A percentile compares a stretch with the other conserved stretches of the same genome.
phyloP scores from a whole-genome alignment of 805 yeast species.

The Teunomyces stri region DNA sequence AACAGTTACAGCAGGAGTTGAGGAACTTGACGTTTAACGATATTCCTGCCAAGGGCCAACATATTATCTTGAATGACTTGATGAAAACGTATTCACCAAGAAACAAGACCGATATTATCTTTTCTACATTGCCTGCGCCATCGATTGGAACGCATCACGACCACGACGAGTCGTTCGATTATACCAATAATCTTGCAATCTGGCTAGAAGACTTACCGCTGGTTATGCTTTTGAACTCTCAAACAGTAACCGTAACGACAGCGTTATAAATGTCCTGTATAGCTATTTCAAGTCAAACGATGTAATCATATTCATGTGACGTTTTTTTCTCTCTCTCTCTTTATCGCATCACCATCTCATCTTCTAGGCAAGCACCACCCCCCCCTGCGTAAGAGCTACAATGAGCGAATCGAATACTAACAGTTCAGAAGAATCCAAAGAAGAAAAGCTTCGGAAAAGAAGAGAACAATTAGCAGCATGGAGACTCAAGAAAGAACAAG shows the following conservation, averaged over 20 bases:
- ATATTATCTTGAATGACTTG: slow-evolving; percentile 79
- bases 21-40: slow-evolving; percentile 63
- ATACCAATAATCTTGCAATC: slow-evolving; percentile 69
- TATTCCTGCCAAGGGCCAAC: slow-evolving; percentile 90
- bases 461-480: slow-evolving; percentile 57
- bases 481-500: slow-evolving; percentile 53
- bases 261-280: slow-evolving; percentile 50
- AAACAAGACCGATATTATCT: slow-evolving; percentile 62
- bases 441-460: slow-evolving; percentile 39
- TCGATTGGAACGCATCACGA: slow-evolving; percentile 74
- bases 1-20: slow-evolving; percentile 38
- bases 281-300: neutral
- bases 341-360: neutral
- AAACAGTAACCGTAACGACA: slow-evolving; percentile 94
- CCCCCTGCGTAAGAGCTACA: neutral
- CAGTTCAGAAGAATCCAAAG: slow-evolving; percentile 16
- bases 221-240: slow-evolving; percentile 76
- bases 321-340: neutral
- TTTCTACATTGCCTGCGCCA: slow-evolving; percentile 91
- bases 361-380: neutral
- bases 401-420: slow-evolving; percentile 11
- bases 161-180: slow-evolving; percentile 67
- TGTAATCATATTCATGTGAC: neutral
- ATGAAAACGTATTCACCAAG: slow-evolving; percentile 63
- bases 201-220: slow-evolving; percentile 89